Conservation (phyloP, 2,329 filamentous ascomycete species). For the Colletotrichum sp. region DNA sequence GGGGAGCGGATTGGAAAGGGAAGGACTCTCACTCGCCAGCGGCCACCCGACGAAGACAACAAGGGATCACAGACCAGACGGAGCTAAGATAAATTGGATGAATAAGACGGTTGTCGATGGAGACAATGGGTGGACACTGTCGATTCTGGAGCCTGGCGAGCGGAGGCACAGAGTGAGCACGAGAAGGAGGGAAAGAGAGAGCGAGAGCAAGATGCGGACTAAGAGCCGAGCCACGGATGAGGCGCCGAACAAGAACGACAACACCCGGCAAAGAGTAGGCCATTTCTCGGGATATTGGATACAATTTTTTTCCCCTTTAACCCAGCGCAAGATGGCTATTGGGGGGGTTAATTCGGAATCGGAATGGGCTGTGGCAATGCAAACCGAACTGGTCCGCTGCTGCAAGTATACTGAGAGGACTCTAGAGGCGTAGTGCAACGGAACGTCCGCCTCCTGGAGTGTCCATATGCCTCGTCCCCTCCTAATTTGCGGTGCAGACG, state of each 20-base stretch:
- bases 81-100: conserved; percentile 10
- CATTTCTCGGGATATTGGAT: conserved; percentile 1
- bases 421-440: not conserved
- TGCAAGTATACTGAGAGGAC: not conserved
- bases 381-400: not conserved
- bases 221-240: not conserved
- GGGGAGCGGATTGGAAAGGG: not conserved
- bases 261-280: not conserved
- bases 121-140: conserved; percentile 3
- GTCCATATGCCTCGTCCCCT: not conserved
- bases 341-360: not conserved
- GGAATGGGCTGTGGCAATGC: not conserved
- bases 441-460: not conserved
- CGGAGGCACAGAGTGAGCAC: not conserved
- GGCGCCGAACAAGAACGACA: not conserved
- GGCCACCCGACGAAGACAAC: not conserved
- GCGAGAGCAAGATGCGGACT: not conserved
- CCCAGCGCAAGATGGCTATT: not conserved
- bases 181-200: not conserved
- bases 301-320: not conserved
- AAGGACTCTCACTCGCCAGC: not conserved
- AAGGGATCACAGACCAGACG: not conserved
- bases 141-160: not conserved
- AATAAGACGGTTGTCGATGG: conserved; percentile 11
- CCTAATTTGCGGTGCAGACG: conserved; percentile 9